A percentile compares a stretch with the other conserved stretches of the same genome.
These are phyloP conservation scores for Lepraria neglecta DNA, from an alignment of 495 filamentous ascomycete genomes.

Conservation along the genomic window DNA sequence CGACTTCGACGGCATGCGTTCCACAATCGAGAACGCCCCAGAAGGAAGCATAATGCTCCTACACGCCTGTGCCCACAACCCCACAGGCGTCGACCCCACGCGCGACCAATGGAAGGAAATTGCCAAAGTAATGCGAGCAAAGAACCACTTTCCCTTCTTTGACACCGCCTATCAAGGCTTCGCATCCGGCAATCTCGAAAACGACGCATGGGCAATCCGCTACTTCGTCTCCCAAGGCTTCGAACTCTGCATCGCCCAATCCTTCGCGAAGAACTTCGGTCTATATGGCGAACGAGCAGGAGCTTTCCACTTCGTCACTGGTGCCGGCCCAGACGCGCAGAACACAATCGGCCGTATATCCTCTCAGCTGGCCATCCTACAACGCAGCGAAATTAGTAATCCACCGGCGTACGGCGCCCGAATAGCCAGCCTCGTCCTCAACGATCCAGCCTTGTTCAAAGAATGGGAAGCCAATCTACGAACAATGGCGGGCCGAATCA, in stretches of 20 bases:
- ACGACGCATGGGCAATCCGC: slow-evolving; percentile 83
- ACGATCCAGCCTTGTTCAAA: slow-evolving; percentile 73
- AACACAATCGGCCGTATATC: slow-evolving; percentile 61
- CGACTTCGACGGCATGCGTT: slow-evolving; percentile 82
- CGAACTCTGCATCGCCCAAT: slow-evolving; percentile 92
- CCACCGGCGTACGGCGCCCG: slow-evolving; percentile 89
- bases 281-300: slow-evolving; percentile 95
- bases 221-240: slow-evolving; percentile 94
- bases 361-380: slow-evolving; percentile 86
- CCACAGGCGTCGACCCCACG: slow-evolving; percentile 94
- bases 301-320: slow-evolving; percentile 90
- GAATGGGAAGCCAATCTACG: slow-evolving; percentile 90
- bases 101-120: slow-evolving; percentile 90
- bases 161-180: slow-evolving; percentile 98
- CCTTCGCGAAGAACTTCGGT: slow-evolving; percentile 98
- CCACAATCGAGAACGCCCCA: slow-evolving; percentile 59
- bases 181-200: slow-evolving; percentile 78
- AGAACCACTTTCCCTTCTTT: slow-evolving; percentile 95
- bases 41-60: slow-evolving; percentile 79
- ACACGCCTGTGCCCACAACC: slow-evolving; percentile 97
- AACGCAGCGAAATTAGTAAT: slow-evolving; percentile 95
- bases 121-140: slow-evolving; percentile 62
- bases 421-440: slow-evolving; percentile 77
- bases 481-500: slow-evolving; percentile 93
- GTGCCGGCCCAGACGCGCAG: slow-evolving; percentile 58